Conservation (phyloP, 116 monocot genomes). For the Posidonia oceanica region DNA sequence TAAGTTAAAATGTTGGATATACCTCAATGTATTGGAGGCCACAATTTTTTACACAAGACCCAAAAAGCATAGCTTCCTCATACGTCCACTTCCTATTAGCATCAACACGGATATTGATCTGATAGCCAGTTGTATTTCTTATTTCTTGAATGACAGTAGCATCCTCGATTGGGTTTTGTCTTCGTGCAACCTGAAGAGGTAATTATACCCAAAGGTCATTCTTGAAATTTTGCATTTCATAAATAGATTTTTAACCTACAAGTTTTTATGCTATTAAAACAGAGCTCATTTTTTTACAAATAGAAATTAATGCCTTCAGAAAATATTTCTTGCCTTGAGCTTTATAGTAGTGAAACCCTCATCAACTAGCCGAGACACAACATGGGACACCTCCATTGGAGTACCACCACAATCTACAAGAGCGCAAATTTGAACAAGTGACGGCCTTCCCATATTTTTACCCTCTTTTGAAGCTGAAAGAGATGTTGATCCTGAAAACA, state of each 20-base stretch:
- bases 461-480: too few relatives aligned
- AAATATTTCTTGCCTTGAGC: too few relatives aligned
- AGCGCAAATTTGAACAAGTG: too few relatives aligned
- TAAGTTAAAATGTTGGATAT: conserved; percentile 3
- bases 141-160: conserved; percentile 62
- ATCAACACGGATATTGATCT: conserved; percentile 80
- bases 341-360: too few relatives aligned
- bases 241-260: not conserved
- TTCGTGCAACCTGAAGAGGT: conserved; percentile 62
- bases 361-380: too few relatives aligned
- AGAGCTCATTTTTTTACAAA: too few relatives aligned
- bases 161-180: conserved; percentile 68
- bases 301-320: too few relatives aligned
- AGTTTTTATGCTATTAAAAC: too few relatives aligned
- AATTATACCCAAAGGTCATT: not conserved
- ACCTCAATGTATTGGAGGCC: conserved; percentile 89
- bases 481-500: too few relatives aligned
- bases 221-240: not conserved
- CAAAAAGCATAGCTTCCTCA: conserved; percentile 72
- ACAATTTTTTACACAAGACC: conserved; percentile 38
- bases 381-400: too few relatives aligned
- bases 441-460: too few relatives aligned
- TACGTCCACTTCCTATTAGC: conserved; percentile 86
- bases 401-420: too few relatives aligned
- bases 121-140: conserved; percentile 51